Evolutionary conservation across 202 grass and related monocot species (phyloP).

Genomic region (Brachypodium distachyon): DNA sequence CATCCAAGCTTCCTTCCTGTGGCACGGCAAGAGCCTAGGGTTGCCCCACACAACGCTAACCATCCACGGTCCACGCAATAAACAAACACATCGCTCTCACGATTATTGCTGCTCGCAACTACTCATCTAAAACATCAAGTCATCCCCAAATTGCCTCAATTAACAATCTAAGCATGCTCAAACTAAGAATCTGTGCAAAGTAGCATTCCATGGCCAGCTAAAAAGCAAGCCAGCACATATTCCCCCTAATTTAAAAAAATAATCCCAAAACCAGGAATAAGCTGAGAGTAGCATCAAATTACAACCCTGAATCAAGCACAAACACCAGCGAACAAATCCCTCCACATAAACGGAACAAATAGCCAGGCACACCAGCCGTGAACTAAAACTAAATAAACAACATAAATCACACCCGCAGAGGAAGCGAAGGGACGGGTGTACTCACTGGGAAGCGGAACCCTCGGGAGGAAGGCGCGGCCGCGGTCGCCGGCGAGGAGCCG

Average conservation of each 20-base stretch:
- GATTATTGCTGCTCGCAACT: constrained; percentile 25
- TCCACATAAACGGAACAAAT: neutral
- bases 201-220: constrained; percentile 14
- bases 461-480: neutral
- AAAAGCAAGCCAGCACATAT: constrained; percentile 11
- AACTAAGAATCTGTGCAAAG: neutral
- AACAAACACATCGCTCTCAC: constrained; percentile 38
- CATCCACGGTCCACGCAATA: constrained; percentile 30
- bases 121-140: constrained; percentile 17
- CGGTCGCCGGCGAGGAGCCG: neutral
- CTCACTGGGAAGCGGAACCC: neutral
- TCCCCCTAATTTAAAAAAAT: neutral
- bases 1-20: constrained; percentile 5
- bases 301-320: neutral
- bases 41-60: constrained; percentile 2
- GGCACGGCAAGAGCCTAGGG: neutral
- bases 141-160: constrained; percentile 12
- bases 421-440: neutral
- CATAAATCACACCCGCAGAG: neutral
- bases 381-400: neutral
- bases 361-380: neutral
- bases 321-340: neutral
- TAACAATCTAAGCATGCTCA: neutral
- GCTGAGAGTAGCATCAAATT: neutral
- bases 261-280: neutral